Conservation (phyloP, 1,284 basidiomycete genomes). For the Ceratobasidium sp. region DNA sequence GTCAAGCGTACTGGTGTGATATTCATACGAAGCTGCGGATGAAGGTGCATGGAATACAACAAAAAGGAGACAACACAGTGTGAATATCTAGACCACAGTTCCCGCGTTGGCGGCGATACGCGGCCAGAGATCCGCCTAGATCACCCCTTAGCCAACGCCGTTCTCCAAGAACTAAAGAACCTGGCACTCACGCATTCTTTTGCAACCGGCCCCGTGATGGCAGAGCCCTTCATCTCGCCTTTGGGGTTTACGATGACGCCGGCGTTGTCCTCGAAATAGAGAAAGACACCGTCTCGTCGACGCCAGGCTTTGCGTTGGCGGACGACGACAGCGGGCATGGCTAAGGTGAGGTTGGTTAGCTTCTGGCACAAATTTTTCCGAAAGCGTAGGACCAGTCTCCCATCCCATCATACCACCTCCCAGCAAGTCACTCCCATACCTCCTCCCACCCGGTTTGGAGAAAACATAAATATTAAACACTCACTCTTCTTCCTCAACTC, state of each 20-base stretch:
- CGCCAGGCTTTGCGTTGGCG: conserved; percentile 99
- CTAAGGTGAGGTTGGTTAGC: conserved; percentile 57
- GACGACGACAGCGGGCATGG: conserved; percentile 97
- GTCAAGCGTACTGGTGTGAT: conserved; percentile 32
- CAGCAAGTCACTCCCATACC: not conserved
- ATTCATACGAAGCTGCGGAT: conserved; percentile 34
- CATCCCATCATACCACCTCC: not conserved
- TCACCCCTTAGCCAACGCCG: conserved; percentile 21
- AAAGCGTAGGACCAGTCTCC: not conserved
- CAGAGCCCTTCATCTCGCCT: conserved; percentile 99
- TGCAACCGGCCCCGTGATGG: conserved; percentile 97
- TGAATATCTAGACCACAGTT: conserved; percentile 81
- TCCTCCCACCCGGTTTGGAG: not conserved
- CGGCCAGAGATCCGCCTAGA: conserved; percentile 96
- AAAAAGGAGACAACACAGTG: conserved; percentile 25
- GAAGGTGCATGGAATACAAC: conserved; percentile 48
- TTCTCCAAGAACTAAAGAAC: not conserved
- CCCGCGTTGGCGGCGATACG: conserved; percentile 99
- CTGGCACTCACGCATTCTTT: conserved; percentile 86
- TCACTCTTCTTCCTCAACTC: conserved; percentile 99
- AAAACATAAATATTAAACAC: conserved; percentile 54
- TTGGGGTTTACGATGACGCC: conserved; percentile 98
- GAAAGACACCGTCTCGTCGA: conserved; percentile 97
- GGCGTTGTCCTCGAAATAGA: conserved; percentile 99
- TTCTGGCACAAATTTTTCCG: not conserved